These are phyloP conservation scores for Colletotrichum lentis DNA, from an alignment of 2,329 filamentous ascomycete species.

Conservation along the genomic window DNA sequence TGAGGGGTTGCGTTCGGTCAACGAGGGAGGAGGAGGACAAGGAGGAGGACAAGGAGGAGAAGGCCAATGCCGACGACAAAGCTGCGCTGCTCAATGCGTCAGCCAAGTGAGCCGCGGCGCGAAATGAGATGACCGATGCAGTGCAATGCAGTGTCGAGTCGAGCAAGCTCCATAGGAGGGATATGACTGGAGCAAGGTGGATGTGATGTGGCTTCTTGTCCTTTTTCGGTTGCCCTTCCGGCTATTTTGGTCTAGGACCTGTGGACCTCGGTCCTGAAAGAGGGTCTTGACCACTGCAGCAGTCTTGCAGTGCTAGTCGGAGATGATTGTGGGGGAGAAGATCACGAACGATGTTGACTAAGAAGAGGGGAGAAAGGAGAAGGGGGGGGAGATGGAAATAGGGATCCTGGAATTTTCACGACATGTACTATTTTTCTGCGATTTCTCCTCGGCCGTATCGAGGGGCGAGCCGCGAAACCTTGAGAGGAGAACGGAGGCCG, in stretches of 20 bases:
- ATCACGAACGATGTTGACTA: neutral
- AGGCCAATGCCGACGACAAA: neutral
- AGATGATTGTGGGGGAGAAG: conserved; percentile 34
- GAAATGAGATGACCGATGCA: neutral
- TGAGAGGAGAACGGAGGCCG: neutral
- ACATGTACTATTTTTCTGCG: neutral
- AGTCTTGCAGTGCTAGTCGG: conserved; percentile 18
- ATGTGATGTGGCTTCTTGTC: conserved; percentile 9
- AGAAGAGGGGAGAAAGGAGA: neutral
- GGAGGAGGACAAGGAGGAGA: neutral
- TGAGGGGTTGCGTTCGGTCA: neutral
- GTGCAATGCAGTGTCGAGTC: neutral
- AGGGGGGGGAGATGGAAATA: neutral
- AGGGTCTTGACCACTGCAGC: conserved; percentile 33
- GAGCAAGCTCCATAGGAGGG: conserved; percentile 1
- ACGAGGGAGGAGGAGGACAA: neutral
- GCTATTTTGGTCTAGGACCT: conserved; percentile 13
- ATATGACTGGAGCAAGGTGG: neutral
- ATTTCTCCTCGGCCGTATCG: neutral
- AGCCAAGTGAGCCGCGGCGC: neutral
- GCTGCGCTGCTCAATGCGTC: neutral
- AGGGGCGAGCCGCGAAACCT: neutral
- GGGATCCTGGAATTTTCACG: neutral
- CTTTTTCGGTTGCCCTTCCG: conserved; percentile 18
- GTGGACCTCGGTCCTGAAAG: conserved; percentile 14